phyloP scores from a whole-genome alignment of 495 filamentous ascomycete genomes.

The Hypoxylon fuscum region DNA sequence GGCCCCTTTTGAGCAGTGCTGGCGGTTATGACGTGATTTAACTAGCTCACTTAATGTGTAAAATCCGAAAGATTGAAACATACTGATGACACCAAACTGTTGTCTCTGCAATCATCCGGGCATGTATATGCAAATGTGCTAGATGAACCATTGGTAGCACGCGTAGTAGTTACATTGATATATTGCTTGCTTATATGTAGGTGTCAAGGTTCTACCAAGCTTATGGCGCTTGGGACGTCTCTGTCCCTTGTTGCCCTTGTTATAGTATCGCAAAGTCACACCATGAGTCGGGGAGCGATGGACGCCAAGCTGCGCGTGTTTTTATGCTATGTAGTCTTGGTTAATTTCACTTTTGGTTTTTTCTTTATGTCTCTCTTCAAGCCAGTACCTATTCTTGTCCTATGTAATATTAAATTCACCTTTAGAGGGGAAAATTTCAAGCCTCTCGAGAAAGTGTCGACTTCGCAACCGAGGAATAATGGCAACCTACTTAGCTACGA shows the following conservation, averaged over 20 bases:
- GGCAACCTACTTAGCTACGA: slow-evolving; percentile 7
- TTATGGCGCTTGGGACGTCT: slow-evolving; percentile 2
- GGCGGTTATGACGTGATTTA: no score
- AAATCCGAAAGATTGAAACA: no score
- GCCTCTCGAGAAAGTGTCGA: no score
- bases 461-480: slow-evolving; percentile 21
- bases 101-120: slow-evolving; percentile 53
- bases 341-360: no score
- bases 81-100: no score
- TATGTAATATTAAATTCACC: no score
- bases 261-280: slow-evolving; percentile 23
- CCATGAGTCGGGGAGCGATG: slow-evolving; percentile 13
- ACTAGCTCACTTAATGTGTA: no score
- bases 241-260: slow-evolving; percentile 5
- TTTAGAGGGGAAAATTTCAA: no score
- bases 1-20: no score
- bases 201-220: slow-evolving; percentile 14
- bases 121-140: slow-evolving; percentile 14
- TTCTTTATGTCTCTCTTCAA: no score
- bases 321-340: not conserved
- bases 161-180: slow-evolving; percentile 25
- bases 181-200: slow-evolving; percentile 13
- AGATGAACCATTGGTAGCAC: slow-evolving; percentile 8
- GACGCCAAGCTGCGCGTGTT: slow-evolving; percentile 2
- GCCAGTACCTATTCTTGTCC: no score